These are phyloP conservation scores for Hortaea sp. DNA, from an alignment of 2,329 filamentous ascomycete genomes.

Conservation along the genomic window DNA sequence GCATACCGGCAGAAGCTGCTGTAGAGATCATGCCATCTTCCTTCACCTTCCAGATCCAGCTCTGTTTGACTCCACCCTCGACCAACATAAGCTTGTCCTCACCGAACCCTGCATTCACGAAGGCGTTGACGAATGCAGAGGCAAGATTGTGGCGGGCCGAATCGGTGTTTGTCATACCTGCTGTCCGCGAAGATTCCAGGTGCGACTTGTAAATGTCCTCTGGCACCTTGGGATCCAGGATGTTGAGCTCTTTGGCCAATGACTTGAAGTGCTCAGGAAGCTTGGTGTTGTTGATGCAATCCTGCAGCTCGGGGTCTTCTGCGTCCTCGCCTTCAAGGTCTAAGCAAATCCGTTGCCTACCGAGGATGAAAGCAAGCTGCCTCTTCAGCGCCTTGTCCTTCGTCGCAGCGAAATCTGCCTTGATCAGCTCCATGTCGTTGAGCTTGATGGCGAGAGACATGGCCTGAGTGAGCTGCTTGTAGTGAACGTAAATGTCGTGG, in stretches of 20 bases:
- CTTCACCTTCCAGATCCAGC: conserved; percentile 99
- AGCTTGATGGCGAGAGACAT: conserved; percentile 89
- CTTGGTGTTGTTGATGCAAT: conserved; percentile 79
- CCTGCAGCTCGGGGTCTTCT: conserved; percentile 64
- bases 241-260: conserved; percentile 90
- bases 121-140: conserved; percentile 91
- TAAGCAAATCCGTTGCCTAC: conserved; percentile 79
- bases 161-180: conserved; percentile 87
- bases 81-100: conserved; percentile 97
- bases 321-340: conserved; percentile 56
- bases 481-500: conserved; percentile 85
- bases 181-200: conserved; percentile 86
- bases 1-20: conserved; percentile 81
- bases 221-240: conserved; percentile 89
- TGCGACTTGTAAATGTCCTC: conserved; percentile 99
- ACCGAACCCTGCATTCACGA: conserved; percentile 90
- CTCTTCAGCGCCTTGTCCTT: conserved; percentile 75
- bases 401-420: conserved; percentile 68
- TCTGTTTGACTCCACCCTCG: conserved; percentile 68
- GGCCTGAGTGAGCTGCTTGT: conserved; percentile 87
- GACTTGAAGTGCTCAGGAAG: conserved; percentile 88
- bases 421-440: conserved; percentile 71
- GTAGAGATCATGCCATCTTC: conserved; percentile 96
- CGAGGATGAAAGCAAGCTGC: conserved; percentile 88
- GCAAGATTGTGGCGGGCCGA: conserved; percentile 93